Evolutionary conservation across 2,329 filamentous ascomycete species (phyloP), one percentile per base, ranked within the genome.

Genomic region (Colletotrichum sp.): DNA sequence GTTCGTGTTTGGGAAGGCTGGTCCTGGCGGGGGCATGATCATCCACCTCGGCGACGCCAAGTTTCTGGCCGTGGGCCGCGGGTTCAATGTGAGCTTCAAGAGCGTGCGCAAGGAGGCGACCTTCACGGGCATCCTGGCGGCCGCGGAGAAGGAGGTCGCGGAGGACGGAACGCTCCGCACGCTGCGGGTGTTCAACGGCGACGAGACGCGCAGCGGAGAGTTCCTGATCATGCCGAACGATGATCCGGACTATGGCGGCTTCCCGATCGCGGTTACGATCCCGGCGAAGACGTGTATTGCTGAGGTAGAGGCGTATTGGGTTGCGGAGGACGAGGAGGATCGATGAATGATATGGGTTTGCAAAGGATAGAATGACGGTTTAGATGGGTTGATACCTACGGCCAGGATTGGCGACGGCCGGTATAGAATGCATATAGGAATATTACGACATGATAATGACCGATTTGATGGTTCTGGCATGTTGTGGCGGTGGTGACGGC

Each of bases 201-300:
- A 87, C 70, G 85, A 87, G 80, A 86, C 85, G 1, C 80, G 85
- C 57, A 83, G 82, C 77, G 89, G 89, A 2, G 82, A 82, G 63
- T 87, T 85, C 64, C 79, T 85, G 21, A 88, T 91, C 77, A 92
- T 92, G 90, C 90, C 88, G 1, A 89, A 87, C 73, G 87, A 90
- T 39, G 84, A 90, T 39, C 89, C 89, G 0, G 89, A 91, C 75
- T 91, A 91, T 79, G 90, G 89, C 2, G 88, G 87, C 0, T 91
- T 91, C 73, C 89, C 89, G 1, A 91, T 91, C 36, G 86, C 86
- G 30, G 86, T 91, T 2, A 91, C 89, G 0, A 87, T 91, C 36
- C 89, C 89, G 2, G 88, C 88, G 0, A 81, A 85, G 70, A 91
- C 89, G 4, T 85, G 83, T 60, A 87, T 90, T 75, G 87, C 87